Base-by-base conservation (phyloP, 1,139 yeast species). In the Geotrichum candidum region DNA sequence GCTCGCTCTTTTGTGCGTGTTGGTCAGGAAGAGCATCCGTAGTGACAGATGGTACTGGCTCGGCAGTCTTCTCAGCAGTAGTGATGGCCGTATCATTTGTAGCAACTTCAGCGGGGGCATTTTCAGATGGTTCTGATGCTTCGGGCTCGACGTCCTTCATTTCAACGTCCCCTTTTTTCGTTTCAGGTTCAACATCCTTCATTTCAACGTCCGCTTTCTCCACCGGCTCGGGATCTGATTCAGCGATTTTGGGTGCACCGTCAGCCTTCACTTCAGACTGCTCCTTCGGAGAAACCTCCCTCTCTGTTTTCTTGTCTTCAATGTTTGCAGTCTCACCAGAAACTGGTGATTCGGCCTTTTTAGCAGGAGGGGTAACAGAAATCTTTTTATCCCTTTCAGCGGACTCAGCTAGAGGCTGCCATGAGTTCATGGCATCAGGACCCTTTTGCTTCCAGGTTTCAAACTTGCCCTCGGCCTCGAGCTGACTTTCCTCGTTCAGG, bases 401-500 rank as follows among this genome's bases (percentile, higher is more conserved):
- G n/a, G 35, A 6, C n/a, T 53, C 41, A 22, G 22, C 48, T 33
- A 6, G 41, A 33, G 15, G 33, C 54, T 46, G 53, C 53, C 56
- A 35, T 29, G 13, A 31, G 22, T 11, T n/a, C 41, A 53, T 38
- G 13, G 33, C 53, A 22, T 45, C 53, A 25, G 56, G 56, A 18
- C 55, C 51, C 22, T 52, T 50, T 27, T n/a, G 7, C 18, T 41
- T 41, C 56, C 66, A 62, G 4, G 58, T 59, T 10, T 60, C 57
- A 59, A 51, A 59, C 56, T 65, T 59, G 35, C 59, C 64, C 45
- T 56, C 60, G 41, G 72, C 70, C 18, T 70, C 68, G 31, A 71
- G 70, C 57, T 70, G 74, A 18, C 70, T 69, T 18, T 72, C 69
- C 35, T 69, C 70, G 6, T 65, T 67, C 54, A 71, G 59, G 65